Evolutionary conservation across 371 early-diverging fungal species (phyloP).

Genomic region (Globomyces sp.): DNA sequence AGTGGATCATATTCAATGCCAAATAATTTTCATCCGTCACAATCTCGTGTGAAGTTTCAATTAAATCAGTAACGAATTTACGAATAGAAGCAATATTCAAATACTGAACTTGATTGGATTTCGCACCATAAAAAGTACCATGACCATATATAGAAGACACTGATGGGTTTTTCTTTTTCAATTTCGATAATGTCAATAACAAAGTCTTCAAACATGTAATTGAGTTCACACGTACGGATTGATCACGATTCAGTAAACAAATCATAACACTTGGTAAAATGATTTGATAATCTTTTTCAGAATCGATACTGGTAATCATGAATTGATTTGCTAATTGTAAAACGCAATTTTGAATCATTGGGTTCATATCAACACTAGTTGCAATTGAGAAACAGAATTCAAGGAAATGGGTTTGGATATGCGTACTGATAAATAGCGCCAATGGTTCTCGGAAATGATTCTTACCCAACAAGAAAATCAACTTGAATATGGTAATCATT

Average conservation of each 20-base stretch:
- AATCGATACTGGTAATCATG: background rate
- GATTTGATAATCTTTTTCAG: constrained; percentile 71
- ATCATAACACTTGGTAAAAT: constrained; percentile 72
- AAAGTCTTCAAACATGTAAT: background rate
- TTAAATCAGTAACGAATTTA: constrained; percentile 45
- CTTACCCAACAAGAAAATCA: no score
- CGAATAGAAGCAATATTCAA: constrained; percentile 52
- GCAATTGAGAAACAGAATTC: constrained; percentile 10
- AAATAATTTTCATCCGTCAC: constrained; percentile 41
- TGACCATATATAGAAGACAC: constrained; percentile 53
- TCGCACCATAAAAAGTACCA: constrained; percentile 53
- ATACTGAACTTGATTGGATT: constrained; percentile 49
- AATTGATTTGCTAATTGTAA: constrained; percentile 15
- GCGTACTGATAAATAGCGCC: background rate
- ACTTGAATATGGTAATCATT: no score
- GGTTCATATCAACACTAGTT: background rate
- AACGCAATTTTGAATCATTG: constrained; percentile 4
- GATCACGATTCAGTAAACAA: constrained; percentile 50
- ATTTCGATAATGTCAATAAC: background rate
- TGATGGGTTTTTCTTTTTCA: constrained; percentile 19
- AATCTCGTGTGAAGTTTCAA: constrained; percentile 48
- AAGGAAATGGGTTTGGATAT: background rate
- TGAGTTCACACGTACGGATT: constrained; percentile 9
- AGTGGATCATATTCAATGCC: constrained; percentile 12
- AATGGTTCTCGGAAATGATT: no score